These are phyloP conservation scores for Termitomyces sp. DNA, from an alignment of 768 basidiomycete genomes.

Conservation along the genomic window DNA sequence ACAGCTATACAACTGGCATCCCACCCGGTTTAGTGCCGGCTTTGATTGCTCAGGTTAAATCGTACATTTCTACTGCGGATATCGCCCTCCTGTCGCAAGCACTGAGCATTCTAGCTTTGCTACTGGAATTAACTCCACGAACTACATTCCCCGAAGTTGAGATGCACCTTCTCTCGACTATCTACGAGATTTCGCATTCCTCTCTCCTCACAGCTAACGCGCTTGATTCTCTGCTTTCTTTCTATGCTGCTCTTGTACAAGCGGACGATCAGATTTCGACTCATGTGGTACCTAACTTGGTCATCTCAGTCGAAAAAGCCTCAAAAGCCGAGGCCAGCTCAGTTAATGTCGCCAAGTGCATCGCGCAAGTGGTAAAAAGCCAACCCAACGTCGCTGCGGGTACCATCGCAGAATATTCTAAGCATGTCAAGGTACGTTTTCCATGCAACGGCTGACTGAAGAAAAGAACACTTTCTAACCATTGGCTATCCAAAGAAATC, in stretches of 20 bases:
- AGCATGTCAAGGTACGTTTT: conserved; percentile 62
- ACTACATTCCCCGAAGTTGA: conserved; percentile 76
- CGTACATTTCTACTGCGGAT: conserved; percentile 71
- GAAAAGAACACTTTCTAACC: neutral
- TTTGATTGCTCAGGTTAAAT: conserved; percentile 69
- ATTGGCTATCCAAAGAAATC: conserved; percentile 27
- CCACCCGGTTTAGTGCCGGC: conserved; percentile 55
- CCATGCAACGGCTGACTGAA: neutral
- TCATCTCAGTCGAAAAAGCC: conserved; percentile 60
- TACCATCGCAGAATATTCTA: conserved; percentile 81
- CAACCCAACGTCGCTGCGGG: conserved; percentile 71
- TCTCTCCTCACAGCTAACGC: conserved; percentile 72
- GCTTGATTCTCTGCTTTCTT: conserved; percentile 76
- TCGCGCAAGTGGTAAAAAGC: conserved; percentile 77
- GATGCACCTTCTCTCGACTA: conserved; percentile 55
- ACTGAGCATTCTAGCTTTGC: conserved; percentile 57
- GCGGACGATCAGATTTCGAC: conserved; percentile 82
- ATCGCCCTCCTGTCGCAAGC: conserved; percentile 75
- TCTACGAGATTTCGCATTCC: conserved; percentile 72
- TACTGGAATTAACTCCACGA: conserved; percentile 62
- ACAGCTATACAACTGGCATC: conserved; percentile 34
- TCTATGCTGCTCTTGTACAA: conserved; percentile 77
- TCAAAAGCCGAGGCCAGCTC: conserved; percentile 51
- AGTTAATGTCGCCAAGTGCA: conserved; percentile 76
- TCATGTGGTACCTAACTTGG: conserved; percentile 74